Evolutionary conservation across 371 early-diverging fungal genomes (phyloP).

Genomic region (Mortierella sp.): DNA sequence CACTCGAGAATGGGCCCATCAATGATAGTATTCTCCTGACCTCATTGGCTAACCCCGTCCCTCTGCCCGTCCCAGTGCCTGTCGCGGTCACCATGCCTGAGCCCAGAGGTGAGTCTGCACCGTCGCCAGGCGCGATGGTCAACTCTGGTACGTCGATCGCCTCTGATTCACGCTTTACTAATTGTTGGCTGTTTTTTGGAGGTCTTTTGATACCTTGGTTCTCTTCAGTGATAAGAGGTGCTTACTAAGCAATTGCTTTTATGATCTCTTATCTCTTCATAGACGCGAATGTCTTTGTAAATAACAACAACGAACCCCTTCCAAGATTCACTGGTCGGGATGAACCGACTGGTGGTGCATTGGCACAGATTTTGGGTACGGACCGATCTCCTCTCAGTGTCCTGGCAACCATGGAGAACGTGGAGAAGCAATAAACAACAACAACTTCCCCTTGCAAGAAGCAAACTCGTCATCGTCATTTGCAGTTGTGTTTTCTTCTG

Average conservation of each 20-base stretch:
- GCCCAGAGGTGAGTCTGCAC: not conserved
- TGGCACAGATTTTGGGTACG: constrained; percentile 20
- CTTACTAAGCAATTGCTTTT: not conserved
- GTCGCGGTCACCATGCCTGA: constrained; percentile 1
- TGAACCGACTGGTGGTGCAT: constrained; percentile 17
- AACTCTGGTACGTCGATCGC: constrained; percentile 20
- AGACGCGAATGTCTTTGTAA: constrained; percentile 27
- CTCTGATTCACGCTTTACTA: not conserved
- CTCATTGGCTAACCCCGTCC: constrained; percentile 8
- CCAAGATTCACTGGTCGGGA: constrained; percentile 1
- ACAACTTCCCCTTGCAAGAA: not conserved
- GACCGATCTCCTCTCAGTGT: not conserved
- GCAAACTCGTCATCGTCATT: not conserved
- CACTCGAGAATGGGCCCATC: constrained; percentile 34
- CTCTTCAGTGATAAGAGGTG: not conserved
- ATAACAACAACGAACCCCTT: constrained; percentile 16
- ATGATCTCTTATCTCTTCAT: not conserved
- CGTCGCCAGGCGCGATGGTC: not conserved
- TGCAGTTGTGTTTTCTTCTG: not conserved
- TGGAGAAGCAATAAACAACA: constrained; percentile 5
- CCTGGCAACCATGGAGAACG: constrained; percentile 14
- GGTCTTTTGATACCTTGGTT: not conserved
- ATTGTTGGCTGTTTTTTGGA: not conserved
- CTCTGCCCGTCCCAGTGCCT: not conserved
- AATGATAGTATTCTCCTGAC: constrained; percentile 22